Base-by-base conservation (phyloP, 768 basidiomycete species). In the Tylopilus plumbeoviolaceoides region DNA sequence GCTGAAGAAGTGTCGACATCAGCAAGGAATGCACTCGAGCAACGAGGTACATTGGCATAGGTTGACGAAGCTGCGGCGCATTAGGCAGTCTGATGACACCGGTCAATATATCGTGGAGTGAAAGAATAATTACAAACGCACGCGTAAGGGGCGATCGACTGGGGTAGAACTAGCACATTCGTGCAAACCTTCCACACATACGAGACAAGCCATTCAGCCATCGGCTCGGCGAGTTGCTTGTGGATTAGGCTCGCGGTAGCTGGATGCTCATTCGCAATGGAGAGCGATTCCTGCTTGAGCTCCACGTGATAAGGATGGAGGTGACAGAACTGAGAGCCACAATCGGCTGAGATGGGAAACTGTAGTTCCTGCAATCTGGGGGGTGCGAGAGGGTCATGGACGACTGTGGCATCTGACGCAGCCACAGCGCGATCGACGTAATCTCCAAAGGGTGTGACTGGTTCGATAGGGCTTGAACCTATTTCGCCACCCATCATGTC, bases 141-240 rank as follows among this genome's bases (percentile, higher is more conserved):
- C 89, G 67, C 72, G 43, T 81, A 72, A 54, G 73, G 75, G 6
- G 78, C 73, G 59, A 84, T 83, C 31, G 67, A 62, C 9, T 76
- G 60, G 4, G 84, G 81, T 47, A 89, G 71, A 59, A 78, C 78
- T 51, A 83, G 74, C 42, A 81, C 83, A n/a, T 84, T 85, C 15
- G 85, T 86, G 65, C 89, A 89, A 42, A 83, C 82, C 66, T 87
- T 89, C 89, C 89, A 91, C 15, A 89, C 82, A 63, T 86, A 91
- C 47, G 76, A 77, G 40, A 86, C 84, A 21, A 90, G 71, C 89
- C 89, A 91, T 52, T 86, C 84, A 4, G 89, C 80, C 55, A 91
- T 73, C 17, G 89, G 88, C 48, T 89, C 87, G 0, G 85, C 81
- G 10, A 91, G 75, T 61, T 82, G 87, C 74, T 79, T 84, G 74